These are phyloP conservation scores for Ascochyta clinopodiicola DNA, from an alignment of 2,329 filamentous ascomycete genomes.

Conservation along the genomic window DNA sequence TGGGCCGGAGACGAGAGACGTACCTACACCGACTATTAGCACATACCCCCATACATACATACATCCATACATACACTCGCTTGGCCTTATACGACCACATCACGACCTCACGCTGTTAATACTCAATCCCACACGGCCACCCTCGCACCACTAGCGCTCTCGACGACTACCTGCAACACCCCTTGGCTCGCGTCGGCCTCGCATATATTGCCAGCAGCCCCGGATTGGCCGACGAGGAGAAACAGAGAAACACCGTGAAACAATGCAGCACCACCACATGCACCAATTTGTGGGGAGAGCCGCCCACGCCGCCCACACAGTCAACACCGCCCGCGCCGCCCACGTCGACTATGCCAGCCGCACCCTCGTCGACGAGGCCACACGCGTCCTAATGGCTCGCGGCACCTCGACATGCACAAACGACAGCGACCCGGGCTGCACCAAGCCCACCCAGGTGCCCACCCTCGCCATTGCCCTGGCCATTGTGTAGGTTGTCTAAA, in stretches of 20 bases:
- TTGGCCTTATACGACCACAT: constrained; percentile 34
- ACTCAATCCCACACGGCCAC: constrained; percentile 15
- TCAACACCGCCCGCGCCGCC: no score
- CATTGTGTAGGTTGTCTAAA: constrained; percentile 36
- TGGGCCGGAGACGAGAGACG: constrained; percentile 27
- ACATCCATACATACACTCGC: constrained; percentile 12
- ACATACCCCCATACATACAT: constrained; percentile 1
- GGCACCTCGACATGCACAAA: constrained; percentile 35
- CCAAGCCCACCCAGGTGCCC: constrained; percentile 43
- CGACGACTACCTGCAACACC: constrained; percentile 8
- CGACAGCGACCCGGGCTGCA: constrained; percentile 44
- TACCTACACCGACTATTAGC: constrained; percentile 23
- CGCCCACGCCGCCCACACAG: constrained; percentile 11
- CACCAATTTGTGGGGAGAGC: constrained; percentile 39
- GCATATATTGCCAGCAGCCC: constrained; percentile 26
- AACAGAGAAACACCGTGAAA: constrained; percentile 11
- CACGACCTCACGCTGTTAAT: constrained; percentile 49
- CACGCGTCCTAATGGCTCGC: constrained; percentile 38
- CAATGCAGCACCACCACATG: constrained; percentile 42
- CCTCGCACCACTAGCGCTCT: constrained; percentile 4
- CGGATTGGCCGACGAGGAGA: constrained; percentile 26
- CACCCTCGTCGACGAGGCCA: constrained; percentile 34
- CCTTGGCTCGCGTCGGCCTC: constrained; percentile 20
- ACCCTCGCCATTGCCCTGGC: constrained; percentile 44
- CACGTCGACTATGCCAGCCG: constrained; percentile 27